Conservation (phyloP, 495 filamentous ascomycete genomes). For the Podospora bellae-mahoneyi region DNA sequence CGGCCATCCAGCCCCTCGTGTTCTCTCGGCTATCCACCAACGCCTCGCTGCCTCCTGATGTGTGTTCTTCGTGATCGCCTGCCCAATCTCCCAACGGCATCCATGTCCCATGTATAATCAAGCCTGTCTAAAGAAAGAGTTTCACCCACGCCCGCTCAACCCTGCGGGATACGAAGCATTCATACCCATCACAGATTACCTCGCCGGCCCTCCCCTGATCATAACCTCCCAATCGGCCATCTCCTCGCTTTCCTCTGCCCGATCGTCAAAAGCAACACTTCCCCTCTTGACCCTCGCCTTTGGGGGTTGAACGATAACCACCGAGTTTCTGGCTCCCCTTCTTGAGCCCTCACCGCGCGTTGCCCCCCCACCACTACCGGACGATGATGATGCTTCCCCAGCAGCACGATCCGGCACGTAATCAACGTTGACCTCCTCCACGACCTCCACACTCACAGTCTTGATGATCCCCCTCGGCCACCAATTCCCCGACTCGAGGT, state of each 20-base stretch:
- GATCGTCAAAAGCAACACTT: neutral
- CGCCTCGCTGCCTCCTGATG: too few species aligned
- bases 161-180: too few species aligned
- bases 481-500: conserved; percentile 19
- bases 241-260: neutral
- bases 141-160: too few species aligned
- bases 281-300: neutral
- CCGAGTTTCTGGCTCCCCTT: neutral
- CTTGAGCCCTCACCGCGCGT: neutral
- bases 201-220: neutral
- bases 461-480: conserved; percentile 41
- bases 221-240: neutral
- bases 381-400: neutral
- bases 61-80: too few species aligned
- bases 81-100: too few species aligned
- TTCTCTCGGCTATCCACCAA: too few species aligned
- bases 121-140: too few species aligned
- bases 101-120: too few species aligned
- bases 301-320: neutral
- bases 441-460: conserved; percentile 39
- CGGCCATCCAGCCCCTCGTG: too few species aligned
- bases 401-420: conserved; percentile 11
- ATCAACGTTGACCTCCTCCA: conserved; percentile 35
- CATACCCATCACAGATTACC: neutral
- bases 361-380: neutral